Conservation (phyloP, 768 basidiomycete species). For the Lactifluus echinatus region DNA sequence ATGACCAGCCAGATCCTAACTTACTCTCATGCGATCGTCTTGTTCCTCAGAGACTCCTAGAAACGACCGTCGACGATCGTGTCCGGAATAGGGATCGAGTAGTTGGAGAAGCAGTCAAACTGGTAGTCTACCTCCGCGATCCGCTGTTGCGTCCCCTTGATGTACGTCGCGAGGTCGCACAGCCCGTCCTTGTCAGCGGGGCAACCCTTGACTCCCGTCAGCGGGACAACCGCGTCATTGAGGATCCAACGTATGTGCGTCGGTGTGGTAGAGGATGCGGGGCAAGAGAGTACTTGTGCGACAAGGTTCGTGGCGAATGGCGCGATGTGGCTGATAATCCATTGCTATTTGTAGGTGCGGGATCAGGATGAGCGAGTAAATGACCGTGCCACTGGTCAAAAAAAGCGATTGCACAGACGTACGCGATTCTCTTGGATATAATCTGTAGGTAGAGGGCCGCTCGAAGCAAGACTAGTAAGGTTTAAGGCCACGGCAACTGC, state of each 20-base stretch:
- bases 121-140: constrained; percentile 35
- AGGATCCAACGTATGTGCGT: constrained; percentile 37
- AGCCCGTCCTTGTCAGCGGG: constrained; percentile 33
- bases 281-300: constrained; percentile 38
- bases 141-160: constrained; percentile 30
- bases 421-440: constrained; percentile 30
- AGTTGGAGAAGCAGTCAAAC: constrained; percentile 39
- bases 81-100: constrained; percentile 35
- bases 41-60: too few species aligned
- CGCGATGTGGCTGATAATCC: constrained; percentile 34
- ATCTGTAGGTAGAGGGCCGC: constrained; percentile 34
- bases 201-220: constrained; percentile 38
- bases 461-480: constrained; percentile 34
- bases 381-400: neutral
- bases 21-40: too few species aligned
- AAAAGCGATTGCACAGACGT: neutral
- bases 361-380: neutral
- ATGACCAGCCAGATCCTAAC: too few species aligned
- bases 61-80: constrained; percentile 32
- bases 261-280: constrained; percentile 12
- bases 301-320: constrained; percentile 44
- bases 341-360: constrained; percentile 15
- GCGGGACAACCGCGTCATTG: constrained; percentile 41
- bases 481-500: constrained; percentile 39
- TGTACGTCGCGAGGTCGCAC: constrained; percentile 34